Base-by-base conservation (phyloP, 495 filamentous ascomycete species). In the Tuber melanosporum region DNA sequence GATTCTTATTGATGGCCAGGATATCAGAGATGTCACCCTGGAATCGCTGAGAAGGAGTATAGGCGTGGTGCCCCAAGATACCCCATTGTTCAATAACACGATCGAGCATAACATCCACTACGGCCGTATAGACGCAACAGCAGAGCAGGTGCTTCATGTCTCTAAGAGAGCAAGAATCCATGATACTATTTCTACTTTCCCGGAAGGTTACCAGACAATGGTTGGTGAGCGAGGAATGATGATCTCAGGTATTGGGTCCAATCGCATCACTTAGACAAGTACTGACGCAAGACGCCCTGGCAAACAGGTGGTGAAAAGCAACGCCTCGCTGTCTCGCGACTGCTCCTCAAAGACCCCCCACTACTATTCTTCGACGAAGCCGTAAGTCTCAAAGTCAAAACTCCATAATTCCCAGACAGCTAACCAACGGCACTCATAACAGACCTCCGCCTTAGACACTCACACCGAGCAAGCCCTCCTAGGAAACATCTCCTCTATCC, bases 171-270 rank as follows among this genome's bases (percentile, higher is more conserved):
- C 95, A 9, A 89, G 90, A 73, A 93, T 98, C 71, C 90, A 97
- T 84, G 91, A 97, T 36, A 92, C 92, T 71, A 91, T 99, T 73
- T 86, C 89, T 73, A 85, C 85, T 46, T 90, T 95, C 79, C 94
- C 94, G 1, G 91, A 94, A 22, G 93, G 94, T 6, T 99, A 99
- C 82, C 84, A 92, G 26, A 99, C 95, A 2, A 94, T 92, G 82
- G 95, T 99, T 17, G 95, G 95, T 26, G 95, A 99, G 87, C 88
- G 96, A 41, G 95, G 95, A 1, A 92, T 98, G 91, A 98, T 98
- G 95, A 98, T 98, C 26, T 95, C 92, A 5, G 95, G 80, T 81
- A 74, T 49, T 22, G 20, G 45, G 81, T 46, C 45, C 17, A 41
- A 22, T 45, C 22, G 44, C 70, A 17, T 17, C 41, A 44, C 20